A percentile compares a stretch with the other conserved stretches of the same genome.
Evolutionary conservation across 73 alveolate genomes (phyloP).

Genomic region (Blepharisma japonicum): DNA sequence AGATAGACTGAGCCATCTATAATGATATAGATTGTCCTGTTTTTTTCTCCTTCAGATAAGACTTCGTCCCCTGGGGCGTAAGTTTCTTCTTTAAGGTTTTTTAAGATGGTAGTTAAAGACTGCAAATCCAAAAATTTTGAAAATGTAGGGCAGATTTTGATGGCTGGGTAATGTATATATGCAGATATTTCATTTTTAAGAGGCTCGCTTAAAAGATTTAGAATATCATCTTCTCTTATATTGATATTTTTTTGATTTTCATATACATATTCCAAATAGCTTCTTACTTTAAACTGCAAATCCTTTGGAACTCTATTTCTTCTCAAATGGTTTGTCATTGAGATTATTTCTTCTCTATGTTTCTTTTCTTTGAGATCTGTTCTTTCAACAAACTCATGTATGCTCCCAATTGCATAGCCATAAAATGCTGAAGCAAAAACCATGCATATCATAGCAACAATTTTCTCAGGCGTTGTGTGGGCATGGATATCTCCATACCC

Average conservation of each 20-base stretch:
- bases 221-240: neutral
- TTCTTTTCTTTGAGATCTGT: neutral
- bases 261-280: neutral
- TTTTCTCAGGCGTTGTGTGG: neutral
- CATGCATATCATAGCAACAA: neutral
- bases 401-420: neutral
- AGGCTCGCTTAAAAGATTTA: neutral
- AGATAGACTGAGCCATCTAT: neutral
- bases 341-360: neutral
- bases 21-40: neutral
- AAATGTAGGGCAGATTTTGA: neutral
- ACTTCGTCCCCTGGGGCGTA: neutral
- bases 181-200: neutral
- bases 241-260: neutral
- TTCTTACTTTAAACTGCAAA: neutral
- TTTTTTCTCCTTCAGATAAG: neutral
- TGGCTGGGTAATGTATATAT: neutral
- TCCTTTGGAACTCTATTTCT: neutral
- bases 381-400: neutral
- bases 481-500: constrained; percentile 15
- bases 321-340: neutral
- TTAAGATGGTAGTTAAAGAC: neutral
- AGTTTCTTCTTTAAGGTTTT: neutral
- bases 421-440: neutral
- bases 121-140: neutral